Evolutionary conservation across 2,329 filamentous ascomycete genomes (phyloP), one percentile per base, ranked within the genome.

Genomic region (Colletotrichum eremochloae): DNA sequence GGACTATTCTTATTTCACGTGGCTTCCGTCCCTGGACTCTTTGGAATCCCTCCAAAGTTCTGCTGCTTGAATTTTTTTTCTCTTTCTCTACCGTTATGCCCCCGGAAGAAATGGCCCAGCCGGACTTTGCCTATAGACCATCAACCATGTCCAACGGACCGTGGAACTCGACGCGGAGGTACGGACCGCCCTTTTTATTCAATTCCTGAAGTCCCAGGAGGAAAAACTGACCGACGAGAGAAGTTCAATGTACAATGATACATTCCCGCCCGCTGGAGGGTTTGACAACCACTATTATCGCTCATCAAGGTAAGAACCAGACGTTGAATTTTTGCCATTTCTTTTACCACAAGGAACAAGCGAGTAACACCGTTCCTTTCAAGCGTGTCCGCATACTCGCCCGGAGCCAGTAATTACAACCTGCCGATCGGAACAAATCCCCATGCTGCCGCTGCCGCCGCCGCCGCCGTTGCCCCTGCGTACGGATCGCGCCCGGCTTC

Each of bases 161-260:
- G 70, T 88, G 87, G 87, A 83, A 84, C 75, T 78, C 85, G 75
- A 81, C 84, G 75, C 86, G 84, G 81, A 89, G 86, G 87, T 89
- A 84, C 84, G 86, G 81, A 78, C 71, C 76, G 60, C 69, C 72
- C 55, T 72, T 42, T n/a, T 52, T 48, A n/a, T 48, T 50, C 36
- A 56, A 29, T 72, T 40, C 61, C 53, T 58, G 38, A 53, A 42
- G 38, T 42, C 71, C 53, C 31, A 72, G 56, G 69, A 48, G 50
- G 60, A 52, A 61, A 53, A 58, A 73, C 75, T 76, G 71, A 75
- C 74, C 33, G 33, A 56, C 42, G 46, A 57, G 57, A 68, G 74
- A 80, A 82, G 80, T 75, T 76, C 77, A 61, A 77, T 80, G 58
- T 82, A 81, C 72, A 78, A 76, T 75, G 81, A 81, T 66, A 75